A percentile compares a stretch with the other conserved stretches of the same genome.
Conservation (phyloP, 208 protist genomes). For the Leishmania gerbilli region DNA sequence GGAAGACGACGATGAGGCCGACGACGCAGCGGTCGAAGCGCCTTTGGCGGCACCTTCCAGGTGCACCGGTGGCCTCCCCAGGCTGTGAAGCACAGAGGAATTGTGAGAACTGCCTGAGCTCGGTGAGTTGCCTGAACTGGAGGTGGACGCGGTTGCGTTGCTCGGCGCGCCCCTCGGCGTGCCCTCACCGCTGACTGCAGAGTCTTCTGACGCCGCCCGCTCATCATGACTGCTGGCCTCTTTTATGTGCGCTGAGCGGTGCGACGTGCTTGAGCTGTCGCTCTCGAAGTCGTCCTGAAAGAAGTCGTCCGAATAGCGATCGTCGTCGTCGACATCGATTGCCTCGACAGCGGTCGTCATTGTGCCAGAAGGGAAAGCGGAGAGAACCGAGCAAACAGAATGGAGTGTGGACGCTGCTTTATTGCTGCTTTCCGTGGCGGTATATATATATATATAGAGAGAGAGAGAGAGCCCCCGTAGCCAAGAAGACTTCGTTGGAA, state of each 20-base stretch:
- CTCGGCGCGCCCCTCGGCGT: background rate
- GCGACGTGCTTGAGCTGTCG: constrained; percentile 3
- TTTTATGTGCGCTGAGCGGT: background rate
- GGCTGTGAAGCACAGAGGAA: background rate
- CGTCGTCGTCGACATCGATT: constrained; percentile 12
- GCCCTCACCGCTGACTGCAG: background rate
- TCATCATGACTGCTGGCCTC: background rate
- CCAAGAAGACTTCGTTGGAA: no score
- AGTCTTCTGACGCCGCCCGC: background rate
- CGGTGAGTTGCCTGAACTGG: background rate
- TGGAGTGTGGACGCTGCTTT: background rate
- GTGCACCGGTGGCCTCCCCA: background rate
- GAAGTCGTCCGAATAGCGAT: constrained; percentile 36
- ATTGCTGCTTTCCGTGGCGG: background rate
- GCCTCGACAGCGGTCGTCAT: constrained; percentile 18
- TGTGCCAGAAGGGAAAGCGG: background rate
- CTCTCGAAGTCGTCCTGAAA: constrained; percentile 54
- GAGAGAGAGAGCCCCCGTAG: no score
- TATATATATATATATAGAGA: no score
- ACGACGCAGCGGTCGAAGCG: background rate
- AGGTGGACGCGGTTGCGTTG: background rate
- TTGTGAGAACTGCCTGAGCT: constrained; percentile 1
- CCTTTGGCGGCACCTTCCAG: background rate
- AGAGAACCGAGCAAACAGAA: background rate
- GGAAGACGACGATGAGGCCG: constrained; percentile 1